phyloP scores from a whole-genome alignment of 441 rosid genomes.

The Manihot esculenta region DNA sequence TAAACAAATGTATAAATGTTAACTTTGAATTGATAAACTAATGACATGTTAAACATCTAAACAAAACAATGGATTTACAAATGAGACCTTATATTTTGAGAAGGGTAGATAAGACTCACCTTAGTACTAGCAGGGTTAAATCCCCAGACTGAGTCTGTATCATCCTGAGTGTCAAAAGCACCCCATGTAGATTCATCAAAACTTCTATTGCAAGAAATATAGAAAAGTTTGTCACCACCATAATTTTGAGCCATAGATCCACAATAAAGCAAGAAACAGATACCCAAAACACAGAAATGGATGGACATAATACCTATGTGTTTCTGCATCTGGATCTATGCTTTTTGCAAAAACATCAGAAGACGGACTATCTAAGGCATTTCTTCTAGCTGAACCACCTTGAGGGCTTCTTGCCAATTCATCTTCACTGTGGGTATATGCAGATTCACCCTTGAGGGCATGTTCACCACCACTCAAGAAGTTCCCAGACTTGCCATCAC shows the following conservation, averaged over 20 bases:
- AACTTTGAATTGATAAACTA: not conserved
- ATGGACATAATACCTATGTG: conserved; percentile 39
- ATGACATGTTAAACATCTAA: not conserved
- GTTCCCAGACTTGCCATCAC: conserved; percentile 47
- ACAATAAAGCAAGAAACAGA: not conserved
- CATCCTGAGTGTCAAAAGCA: conserved; percentile 86
- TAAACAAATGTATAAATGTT: not conserved
- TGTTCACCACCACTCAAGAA: conserved; percentile 44
- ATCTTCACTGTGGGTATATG: conserved; percentile 70
- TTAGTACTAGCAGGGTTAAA: conserved; percentile 58
- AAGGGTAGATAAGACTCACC: conserved; percentile 45
- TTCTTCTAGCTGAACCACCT: conserved; percentile 68
- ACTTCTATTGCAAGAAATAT: conserved; percentile 39
- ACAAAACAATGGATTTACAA: not conserved
- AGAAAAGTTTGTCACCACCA: conserved; percentile 10
- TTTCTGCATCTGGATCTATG: conserved; percentile 62
- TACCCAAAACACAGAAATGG: conserved; percentile 5
- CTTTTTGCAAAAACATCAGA: conserved; percentile 62
- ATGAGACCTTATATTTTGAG: not conserved
- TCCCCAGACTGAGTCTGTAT: conserved; percentile 92
- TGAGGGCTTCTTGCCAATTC: conserved; percentile 82
- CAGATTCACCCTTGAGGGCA: conserved; percentile 60
- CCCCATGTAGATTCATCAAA: conserved; percentile 96
- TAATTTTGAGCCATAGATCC: not conserved
- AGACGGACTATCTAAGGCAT: conserved; percentile 60